Conservation (phyloP, 2,329 filamentous ascomycete genomes). For the Xylariaceae sp. region DNA sequence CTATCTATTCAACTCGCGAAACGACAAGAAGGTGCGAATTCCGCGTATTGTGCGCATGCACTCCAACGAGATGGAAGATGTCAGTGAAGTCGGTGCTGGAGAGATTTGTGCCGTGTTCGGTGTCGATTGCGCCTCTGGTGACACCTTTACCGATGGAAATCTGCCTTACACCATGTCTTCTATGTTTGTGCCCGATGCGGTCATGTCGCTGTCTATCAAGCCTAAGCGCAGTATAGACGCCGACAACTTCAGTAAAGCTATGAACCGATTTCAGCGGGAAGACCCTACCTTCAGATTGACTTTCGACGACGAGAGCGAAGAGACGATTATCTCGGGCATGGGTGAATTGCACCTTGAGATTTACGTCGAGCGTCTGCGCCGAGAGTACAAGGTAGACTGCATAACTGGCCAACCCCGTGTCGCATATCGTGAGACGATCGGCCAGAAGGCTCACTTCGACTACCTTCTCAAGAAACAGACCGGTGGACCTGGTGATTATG, state of each 20-base stretch:
- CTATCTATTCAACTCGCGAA: slow-evolving; percentile 90
- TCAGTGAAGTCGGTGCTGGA: slow-evolving; percentile 84
- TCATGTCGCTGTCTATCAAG: slow-evolving; percentile 96
- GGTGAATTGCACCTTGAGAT: slow-evolving; percentile 95
- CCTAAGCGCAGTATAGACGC: slow-evolving; percentile 90
- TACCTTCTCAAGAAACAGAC: slow-evolving; percentile 93
- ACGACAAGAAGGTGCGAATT: slow-evolving; percentile 92
- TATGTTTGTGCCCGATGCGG: slow-evolving; percentile 96
- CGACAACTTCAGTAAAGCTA: slow-evolving; percentile 95
- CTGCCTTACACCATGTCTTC: slow-evolving; percentile 94
- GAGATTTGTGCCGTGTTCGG: slow-evolving; percentile 99
- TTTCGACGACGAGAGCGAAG: slow-evolving; percentile 85
- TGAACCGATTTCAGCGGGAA: slow-evolving; percentile 97
- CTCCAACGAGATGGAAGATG: slow-evolving; percentile 98
- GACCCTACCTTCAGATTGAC: slow-evolving; percentile 96
- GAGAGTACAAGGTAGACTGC: slow-evolving; percentile 96
- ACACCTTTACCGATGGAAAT: slow-evolving; percentile 93
- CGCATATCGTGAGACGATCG: slow-evolving; percentile 92
- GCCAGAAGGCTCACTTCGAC: slow-evolving; percentile 76
- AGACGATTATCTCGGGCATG: slow-evolving; percentile 98
- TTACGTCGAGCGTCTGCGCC: slow-evolving; percentile 92
- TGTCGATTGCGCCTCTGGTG: slow-evolving; percentile 94
- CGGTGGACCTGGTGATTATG: slow-evolving; percentile 92
- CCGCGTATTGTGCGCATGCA: slow-evolving; percentile 99
- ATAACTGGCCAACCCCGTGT: slow-evolving; percentile 95